Evolutionary conservation across 192 early-diverging fungal genomes (phyloP).

Genomic region (Mortierella antarctica): DNA sequence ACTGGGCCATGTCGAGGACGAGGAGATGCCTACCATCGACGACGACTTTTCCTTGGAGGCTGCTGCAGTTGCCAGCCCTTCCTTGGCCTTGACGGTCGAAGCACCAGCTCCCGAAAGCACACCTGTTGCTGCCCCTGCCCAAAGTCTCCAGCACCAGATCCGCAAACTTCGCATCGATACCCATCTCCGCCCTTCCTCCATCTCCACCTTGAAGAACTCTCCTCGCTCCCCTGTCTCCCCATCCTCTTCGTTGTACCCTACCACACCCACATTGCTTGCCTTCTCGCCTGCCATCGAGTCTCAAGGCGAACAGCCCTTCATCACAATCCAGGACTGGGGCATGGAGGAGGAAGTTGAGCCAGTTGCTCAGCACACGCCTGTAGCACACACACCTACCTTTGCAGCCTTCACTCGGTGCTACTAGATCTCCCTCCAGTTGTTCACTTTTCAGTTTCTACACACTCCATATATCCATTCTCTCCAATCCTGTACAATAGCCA

Average conservation of each 20-base stretch:
- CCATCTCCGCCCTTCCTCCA: not conserved
- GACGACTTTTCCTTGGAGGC: constrained; percentile 1
- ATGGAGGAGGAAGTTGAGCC: not conserved
- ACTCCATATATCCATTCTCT: not conserved
- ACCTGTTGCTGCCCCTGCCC: not conserved
- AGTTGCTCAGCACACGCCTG: too few relatives aligned
- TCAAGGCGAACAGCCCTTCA: constrained; percentile 47
- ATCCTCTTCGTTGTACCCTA: constrained; percentile 13
- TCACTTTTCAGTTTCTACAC: not conserved
- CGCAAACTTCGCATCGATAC: constrained; percentile 38
- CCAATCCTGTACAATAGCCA: not conserved
- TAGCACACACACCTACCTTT: not conserved
- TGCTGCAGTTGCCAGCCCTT: not conserved
- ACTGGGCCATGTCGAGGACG: constrained; percentile 26
- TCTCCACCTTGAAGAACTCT: not conserved
- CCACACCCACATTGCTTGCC: constrained; percentile 37
- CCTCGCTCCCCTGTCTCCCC: constrained; percentile 13
- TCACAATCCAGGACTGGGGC: constrained; percentile 53
- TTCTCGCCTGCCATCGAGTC: constrained; percentile 45
- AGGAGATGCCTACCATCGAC: constrained; percentile 23
- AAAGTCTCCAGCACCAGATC: constrained; percentile 12
- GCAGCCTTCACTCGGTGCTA: not conserved
- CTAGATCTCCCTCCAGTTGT: not conserved
- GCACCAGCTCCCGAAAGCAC: not conserved
- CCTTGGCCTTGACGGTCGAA: not conserved